Conservation (phyloP, 2,329 filamentous ascomycete species). For the Sporothrix dimorphospora region DNA sequence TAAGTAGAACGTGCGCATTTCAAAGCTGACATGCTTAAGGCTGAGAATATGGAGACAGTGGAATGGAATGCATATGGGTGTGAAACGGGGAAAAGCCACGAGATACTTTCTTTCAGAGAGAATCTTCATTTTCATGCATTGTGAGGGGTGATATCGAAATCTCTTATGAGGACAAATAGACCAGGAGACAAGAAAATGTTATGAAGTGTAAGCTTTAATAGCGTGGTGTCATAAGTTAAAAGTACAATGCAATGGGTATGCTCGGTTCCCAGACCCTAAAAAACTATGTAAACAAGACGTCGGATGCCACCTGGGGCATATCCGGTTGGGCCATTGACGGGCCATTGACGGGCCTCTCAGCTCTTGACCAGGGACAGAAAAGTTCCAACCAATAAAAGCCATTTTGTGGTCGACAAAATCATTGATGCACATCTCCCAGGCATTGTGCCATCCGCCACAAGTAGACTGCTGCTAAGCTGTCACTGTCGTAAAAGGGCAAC, state of each 20-base stretch:
- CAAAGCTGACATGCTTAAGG: background rate
- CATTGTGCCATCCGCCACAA: no score
- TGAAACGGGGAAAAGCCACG: no score
- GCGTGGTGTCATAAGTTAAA: conserved; percentile 11
- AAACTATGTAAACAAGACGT: background rate
- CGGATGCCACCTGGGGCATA: background rate
- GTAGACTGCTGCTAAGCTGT: no score
- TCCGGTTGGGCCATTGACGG: background rate
- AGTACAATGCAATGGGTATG: conserved; percentile 20
- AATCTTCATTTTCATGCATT: no score
- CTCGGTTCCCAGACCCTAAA: background rate
- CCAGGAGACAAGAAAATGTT: background rate
- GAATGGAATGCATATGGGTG: background rate
- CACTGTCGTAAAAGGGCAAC: no score
- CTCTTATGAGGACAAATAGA: no score
- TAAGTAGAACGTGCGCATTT: no score
- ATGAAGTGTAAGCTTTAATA: background rate
- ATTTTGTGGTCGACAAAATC: no score
- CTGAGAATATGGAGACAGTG: background rate
- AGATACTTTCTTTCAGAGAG: background rate
- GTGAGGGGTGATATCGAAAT: no score
- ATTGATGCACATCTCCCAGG: no score
- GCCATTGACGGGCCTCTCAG: background rate
- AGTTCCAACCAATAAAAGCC: background rate
- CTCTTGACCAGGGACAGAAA: background rate